phyloP scores from a whole-genome alignment of 805 yeast species.

The Zygoascus ofunaensis region DNA sequence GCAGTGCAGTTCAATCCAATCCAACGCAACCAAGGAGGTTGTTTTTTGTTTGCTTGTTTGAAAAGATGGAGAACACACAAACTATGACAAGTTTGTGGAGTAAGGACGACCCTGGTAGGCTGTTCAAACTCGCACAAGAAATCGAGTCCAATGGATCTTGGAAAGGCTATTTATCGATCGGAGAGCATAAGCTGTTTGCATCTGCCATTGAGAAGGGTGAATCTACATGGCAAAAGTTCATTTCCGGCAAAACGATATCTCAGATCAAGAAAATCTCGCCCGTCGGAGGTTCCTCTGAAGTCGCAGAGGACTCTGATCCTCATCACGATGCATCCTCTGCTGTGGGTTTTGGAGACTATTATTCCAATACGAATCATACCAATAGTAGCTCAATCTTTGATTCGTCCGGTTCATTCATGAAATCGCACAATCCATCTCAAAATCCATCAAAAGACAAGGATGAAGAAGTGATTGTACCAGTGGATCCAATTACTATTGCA shows the following conservation, averaged over 20 bases:
- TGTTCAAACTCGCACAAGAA: slow-evolving; percentile 19
- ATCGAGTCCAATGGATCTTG: slow-evolving; percentile 24
- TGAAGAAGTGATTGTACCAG: slow-evolving; percentile 7
- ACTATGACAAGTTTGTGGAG: slow-evolving; percentile 13
- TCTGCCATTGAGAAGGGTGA: slow-evolving; percentile 25
- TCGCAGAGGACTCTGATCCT: background rate
- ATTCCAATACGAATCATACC: background rate
- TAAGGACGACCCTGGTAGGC: slow-evolving; percentile 12
- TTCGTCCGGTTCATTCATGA: background rate
- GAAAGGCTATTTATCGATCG: slow-evolving; percentile 30
- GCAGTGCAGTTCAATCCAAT: too few species aligned
- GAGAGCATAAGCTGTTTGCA: slow-evolving; percentile 31
- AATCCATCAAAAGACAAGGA: slow-evolving; percentile 2
- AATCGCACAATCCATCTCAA: background rate
- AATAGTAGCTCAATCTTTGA: background rate
- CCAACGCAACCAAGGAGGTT: too few species aligned
- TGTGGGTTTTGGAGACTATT: background rate
- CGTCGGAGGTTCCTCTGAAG: background rate
- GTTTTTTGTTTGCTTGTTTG: too few species aligned
- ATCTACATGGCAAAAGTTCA: slow-evolving; percentile 27
- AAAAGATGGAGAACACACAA: background rate
- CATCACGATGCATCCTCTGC: background rate
- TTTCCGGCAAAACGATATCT: slow-evolving; percentile 24
- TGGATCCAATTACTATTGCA: slow-evolving; percentile 29
- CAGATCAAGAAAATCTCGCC: slow-evolving; percentile 12